Percentiles rank a stretch among this genome's conserved stretches.
These are phyloP conservation scores for Salix arbutifolia DNA, from an alignment of 345 rosid genomes.

Conservation along the genomic window DNA sequence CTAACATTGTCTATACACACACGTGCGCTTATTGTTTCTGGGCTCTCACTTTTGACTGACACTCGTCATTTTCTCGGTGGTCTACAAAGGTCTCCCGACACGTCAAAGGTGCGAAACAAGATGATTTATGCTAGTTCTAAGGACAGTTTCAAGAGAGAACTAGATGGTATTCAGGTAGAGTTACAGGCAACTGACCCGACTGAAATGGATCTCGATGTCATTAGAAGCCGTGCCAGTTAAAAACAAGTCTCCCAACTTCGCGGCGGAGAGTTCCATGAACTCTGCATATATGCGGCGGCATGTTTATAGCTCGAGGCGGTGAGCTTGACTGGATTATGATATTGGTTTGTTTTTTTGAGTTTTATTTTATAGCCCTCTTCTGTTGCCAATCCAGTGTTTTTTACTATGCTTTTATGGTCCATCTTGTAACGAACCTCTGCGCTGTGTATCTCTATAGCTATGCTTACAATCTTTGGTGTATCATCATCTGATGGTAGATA, in stretches of 20 bases:
- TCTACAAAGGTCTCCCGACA: slow-evolving; percentile 32
- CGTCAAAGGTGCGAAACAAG: slow-evolving; percentile 36
- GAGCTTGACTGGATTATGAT: slow-evolving; percentile 18
- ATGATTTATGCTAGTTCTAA: slow-evolving; percentile 40
- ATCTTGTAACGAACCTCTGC: slow-evolving; percentile 3
- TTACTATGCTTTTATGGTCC: neutral
- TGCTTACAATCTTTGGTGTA: slow-evolving; percentile 1
- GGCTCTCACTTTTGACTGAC: neutral
- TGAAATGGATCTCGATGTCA: slow-evolving; percentile 38
- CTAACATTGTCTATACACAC: too few species aligned
- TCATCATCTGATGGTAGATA: slow-evolving; percentile 15
- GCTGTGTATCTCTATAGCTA: neutral
- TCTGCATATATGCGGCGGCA: slow-evolving; percentile 21
- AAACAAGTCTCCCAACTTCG: neutral
- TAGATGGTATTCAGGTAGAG: slow-evolving; percentile 38
- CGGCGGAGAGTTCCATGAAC: neutral
- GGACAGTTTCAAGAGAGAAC: slow-evolving; percentile 38
- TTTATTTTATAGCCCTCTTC: neutral
- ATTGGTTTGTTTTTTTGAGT: slow-evolving; percentile 13
- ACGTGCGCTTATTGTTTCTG: neutral
- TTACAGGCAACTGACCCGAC: slow-evolving; percentile 38
- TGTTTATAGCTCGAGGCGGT: slow-evolving; percentile 24
- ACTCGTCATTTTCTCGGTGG: neutral
- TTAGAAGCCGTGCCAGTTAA: slow-evolving; percentile 22
- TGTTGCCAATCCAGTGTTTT: neutral